These are phyloP conservation scores for Coemansia sp. DNA, from an alignment of 192 early-diverging fungal species.

Conservation along the genomic window DNA sequence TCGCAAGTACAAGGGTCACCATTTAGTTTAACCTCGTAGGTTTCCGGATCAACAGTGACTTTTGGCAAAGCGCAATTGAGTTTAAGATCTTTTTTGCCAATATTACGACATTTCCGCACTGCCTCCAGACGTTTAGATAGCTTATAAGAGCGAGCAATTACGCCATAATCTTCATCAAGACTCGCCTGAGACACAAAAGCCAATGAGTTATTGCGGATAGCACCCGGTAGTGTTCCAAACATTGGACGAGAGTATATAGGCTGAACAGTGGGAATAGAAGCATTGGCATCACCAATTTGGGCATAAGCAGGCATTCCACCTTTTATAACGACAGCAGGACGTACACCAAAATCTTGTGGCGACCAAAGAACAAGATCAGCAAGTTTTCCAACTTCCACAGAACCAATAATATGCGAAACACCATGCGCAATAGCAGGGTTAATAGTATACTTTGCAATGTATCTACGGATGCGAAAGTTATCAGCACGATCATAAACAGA, in stretches of 20 bases:
- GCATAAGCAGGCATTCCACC: slow-evolving; percentile 82
- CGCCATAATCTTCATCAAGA: slow-evolving; percentile 55
- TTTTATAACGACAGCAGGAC: slow-evolving; percentile 84
- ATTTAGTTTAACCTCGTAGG: slow-evolving; percentile 81
- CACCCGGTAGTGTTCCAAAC: slow-evolving; percentile 73
- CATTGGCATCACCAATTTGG: slow-evolving; percentile 92
- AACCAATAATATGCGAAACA: slow-evolving; percentile 83
- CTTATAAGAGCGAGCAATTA: slow-evolving; percentile 56
- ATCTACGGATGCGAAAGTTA: slow-evolving; percentile 86
- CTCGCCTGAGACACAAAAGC: slow-evolving; percentile 83
- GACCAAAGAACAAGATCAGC: slow-evolving; percentile 88
- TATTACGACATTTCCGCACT: slow-evolving; percentile 72
- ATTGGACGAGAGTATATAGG: slow-evolving; percentile 82
- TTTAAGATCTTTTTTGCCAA: slow-evolving; percentile 86
- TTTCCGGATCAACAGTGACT: slow-evolving; percentile 88
- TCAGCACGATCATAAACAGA: slow-evolving; percentile 62
- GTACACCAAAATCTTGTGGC: slow-evolving; percentile 85
- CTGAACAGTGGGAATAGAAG: slow-evolving; percentile 91
- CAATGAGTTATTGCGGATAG: slow-evolving; percentile 61
- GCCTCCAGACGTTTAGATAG: slow-evolving; percentile 67
- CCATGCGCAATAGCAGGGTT: slow-evolving; percentile 94
- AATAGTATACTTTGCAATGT: slow-evolving; percentile 97
- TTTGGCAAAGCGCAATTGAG: slow-evolving; percentile 75
- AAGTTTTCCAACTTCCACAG: slow-evolving; percentile 90
- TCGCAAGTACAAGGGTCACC: slow-evolving; percentile 66